A percentile compares a stretch with the other conserved stretches of the same genome.
Evolutionary conservation across 176 grass and related monocot genomes (phyloP).

Genomic region (Neostapfia colusana): DNA sequence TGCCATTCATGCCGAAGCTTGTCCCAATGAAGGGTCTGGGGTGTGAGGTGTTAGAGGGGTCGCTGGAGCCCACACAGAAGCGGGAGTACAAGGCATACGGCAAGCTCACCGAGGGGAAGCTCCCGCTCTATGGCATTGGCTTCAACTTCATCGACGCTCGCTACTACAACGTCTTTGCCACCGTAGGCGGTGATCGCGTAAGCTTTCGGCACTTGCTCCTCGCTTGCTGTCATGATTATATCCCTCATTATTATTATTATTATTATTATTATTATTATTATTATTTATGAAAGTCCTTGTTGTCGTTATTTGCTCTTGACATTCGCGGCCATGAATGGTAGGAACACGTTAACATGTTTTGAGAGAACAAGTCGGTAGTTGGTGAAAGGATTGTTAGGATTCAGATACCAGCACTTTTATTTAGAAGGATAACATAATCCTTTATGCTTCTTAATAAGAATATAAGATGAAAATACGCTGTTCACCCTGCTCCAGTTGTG

Average conservation of each 20-base stretch:
- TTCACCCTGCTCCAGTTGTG: neutral
- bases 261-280: too few species aligned
- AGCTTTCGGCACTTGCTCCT: neutral
- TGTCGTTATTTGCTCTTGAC: neutral
- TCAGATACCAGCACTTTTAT: neutral
- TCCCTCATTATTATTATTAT: too few species aligned
- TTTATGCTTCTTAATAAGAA: neutral
- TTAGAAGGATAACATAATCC: neutral
- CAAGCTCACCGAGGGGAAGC: conserved; percentile 67
- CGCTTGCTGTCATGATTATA: neutral
- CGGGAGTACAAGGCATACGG: conserved; percentile 69
- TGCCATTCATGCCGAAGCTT: conserved; percentile 41
- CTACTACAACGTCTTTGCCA: conserved; percentile 86
- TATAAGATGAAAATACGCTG: conserved; percentile 4
- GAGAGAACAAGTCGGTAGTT: neutral
- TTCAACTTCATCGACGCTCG: conserved; percentile 86
- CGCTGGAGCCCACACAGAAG: conserved; percentile 50
- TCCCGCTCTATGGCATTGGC: conserved; percentile 74
- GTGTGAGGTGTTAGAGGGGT: conserved; percentile 63
- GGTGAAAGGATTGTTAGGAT: neutral
- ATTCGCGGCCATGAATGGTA: neutral
- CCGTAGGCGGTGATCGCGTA: conserved; percentile 63
- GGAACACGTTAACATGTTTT: neutral
- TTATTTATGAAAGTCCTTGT: neutral
- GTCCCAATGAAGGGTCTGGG: conserved; percentile 46